Evolutionary conservation across 495 filamentous ascomycete genomes (phyloP).

Genomic region (Hypoxylon lenormandii): DNA sequence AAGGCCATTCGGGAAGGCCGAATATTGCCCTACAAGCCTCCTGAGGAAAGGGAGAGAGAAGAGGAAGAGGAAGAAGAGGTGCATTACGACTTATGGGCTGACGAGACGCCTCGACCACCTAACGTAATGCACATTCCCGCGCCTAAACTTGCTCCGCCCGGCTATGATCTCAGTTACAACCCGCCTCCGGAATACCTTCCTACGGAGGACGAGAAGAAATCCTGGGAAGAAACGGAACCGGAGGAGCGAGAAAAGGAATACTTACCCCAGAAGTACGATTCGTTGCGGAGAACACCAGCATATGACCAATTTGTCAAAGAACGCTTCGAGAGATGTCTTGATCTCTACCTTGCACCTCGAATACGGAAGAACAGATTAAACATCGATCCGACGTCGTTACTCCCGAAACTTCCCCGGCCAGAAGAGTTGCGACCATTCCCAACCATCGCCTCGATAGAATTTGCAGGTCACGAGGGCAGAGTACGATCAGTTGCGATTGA

Average conservation of each 20-base stretch:
- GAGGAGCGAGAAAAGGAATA: slow-evolving; percentile 93
- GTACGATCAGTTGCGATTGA: slow-evolving; percentile 85
- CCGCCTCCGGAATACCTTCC: slow-evolving; percentile 96
- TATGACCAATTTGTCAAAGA: slow-evolving; percentile 92
- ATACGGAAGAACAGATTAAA: slow-evolving; percentile 93
- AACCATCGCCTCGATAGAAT: slow-evolving; percentile 83
- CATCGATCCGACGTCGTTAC: slow-evolving; percentile 91
- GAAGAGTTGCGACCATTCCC: slow-evolving; percentile 95
- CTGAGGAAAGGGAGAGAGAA: slow-evolving; percentile 76
- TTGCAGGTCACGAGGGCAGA: slow-evolving; percentile 86
- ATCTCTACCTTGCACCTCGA: slow-evolving; percentile 92
- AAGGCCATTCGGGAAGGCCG: slow-evolving; percentile 93
- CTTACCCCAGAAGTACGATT: slow-evolving; percentile 80
- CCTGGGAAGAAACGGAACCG: slow-evolving; percentile 88
- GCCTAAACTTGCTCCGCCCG: slow-evolving; percentile 91
- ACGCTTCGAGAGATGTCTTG: slow-evolving; percentile 92
- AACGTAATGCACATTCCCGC: slow-evolving; percentile 96
- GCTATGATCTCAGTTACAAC: slow-evolving; percentile 94
- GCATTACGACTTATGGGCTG: slow-evolving; percentile 92
- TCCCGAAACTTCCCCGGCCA: slow-evolving; percentile 94
- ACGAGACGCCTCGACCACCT: slow-evolving; percentile 83
- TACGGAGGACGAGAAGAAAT: slow-evolving; percentile 80
- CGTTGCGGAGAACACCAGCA: slow-evolving; percentile 91
- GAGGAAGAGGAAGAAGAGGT: slow-evolving; percentile 73
- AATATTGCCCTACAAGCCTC: slow-evolving; percentile 89